phyloP scores from a whole-genome alignment of 2,329 filamentous ascomycete species.

The Ramularia collo-cygni region DNA sequence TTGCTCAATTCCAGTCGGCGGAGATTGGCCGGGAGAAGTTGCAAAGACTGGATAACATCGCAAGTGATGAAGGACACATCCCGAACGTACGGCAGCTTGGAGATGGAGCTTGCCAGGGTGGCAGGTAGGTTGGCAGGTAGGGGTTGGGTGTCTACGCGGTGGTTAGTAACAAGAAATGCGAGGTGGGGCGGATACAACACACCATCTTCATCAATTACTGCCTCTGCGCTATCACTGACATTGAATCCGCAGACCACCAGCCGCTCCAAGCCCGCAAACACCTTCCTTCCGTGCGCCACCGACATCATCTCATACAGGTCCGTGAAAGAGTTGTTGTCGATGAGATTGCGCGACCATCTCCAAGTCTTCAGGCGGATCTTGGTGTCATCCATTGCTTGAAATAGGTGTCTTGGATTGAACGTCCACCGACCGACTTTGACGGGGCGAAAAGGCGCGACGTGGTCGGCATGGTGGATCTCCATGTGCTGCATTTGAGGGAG shows the following conservation, averaged over 20 bases:
- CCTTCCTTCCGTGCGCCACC: slow-evolving; percentile 31
- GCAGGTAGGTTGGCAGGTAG: too few relatives aligned
- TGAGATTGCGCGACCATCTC: slow-evolving; percentile 45
- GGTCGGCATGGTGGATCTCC: slow-evolving; percentile 63
- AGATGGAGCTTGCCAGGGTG: slow-evolving; percentile 41
- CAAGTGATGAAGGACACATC: slow-evolving; percentile 70
- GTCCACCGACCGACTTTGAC: slow-evolving; percentile 53
- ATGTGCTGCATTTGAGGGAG: slow-evolving; percentile 63
- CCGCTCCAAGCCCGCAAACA: slow-evolving; percentile 51
- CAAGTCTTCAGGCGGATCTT: slow-evolving; percentile 43
- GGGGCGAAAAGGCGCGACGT: slow-evolving; percentile 61
- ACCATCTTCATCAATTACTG: slow-evolving; percentile 22
- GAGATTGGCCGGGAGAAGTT: slow-evolving; percentile 59
- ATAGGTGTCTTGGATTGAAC: slow-evolving; percentile 57
- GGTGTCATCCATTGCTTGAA: slow-evolving; percentile 53
- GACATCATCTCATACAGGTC: slow-evolving; percentile 23
- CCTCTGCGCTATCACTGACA: slow-evolving; percentile 22
- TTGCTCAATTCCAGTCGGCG: slow-evolving; percentile 67
- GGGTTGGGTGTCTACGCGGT: too few relatives aligned
- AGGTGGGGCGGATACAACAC: slow-evolving; percentile 16
- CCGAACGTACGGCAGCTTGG: slow-evolving; percentile 56
- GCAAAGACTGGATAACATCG: slow-evolving; percentile 61
- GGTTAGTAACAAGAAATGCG: slow-evolving; percentile 21
- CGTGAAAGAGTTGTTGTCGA: slow-evolving; percentile 12
- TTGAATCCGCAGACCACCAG: slow-evolving; percentile 48